phyloP scores from a whole-genome alignment of 164 flowering plant genomes.

The Berberis vulgaris region DNA sequence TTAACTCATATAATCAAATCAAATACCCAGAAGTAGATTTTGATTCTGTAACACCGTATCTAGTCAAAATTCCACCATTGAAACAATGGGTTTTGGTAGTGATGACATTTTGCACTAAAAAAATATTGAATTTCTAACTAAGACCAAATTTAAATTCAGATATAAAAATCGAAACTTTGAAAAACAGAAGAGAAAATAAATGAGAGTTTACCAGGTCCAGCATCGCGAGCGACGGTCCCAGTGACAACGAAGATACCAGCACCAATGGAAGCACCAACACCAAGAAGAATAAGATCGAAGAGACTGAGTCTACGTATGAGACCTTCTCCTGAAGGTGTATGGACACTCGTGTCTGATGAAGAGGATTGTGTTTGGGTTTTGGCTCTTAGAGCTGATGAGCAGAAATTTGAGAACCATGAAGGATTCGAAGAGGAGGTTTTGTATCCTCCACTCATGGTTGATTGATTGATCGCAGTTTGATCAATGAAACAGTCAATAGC shows the following conservation, averaged over 20 bases:
- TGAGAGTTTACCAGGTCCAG: constrained; percentile 65
- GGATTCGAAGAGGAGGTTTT: background rate
- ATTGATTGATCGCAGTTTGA: background rate
- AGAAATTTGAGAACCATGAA: background rate
- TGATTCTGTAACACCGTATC: too few relatives aligned
- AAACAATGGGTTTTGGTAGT: too few relatives aligned
- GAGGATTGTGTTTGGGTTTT: background rate
- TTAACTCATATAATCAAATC: too few relatives aligned
- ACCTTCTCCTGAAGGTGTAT: constrained; percentile 29
- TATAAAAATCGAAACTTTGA: background rate
- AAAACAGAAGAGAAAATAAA: background rate
- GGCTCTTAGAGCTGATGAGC: background rate
- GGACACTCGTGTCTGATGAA: constrained; percentile 5
- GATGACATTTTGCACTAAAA: too few relatives aligned
- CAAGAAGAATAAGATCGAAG: constrained; percentile 73
- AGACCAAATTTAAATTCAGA: background rate
- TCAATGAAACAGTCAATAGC: too few relatives aligned
- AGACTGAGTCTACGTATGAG: constrained; percentile 81
- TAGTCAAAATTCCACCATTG: too few relatives aligned
- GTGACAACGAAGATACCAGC: constrained; percentile 97
- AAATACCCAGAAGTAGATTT: too few relatives aligned
- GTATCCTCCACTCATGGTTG: background rate
- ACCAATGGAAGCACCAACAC: constrained; percentile 94
- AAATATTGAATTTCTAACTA: too few relatives aligned
- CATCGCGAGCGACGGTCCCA: constrained; percentile 93